Evolutionary conservation across 371 early-diverging fungal species (phyloP).

Genomic region (Lichtheimia corymbifera): DNA sequence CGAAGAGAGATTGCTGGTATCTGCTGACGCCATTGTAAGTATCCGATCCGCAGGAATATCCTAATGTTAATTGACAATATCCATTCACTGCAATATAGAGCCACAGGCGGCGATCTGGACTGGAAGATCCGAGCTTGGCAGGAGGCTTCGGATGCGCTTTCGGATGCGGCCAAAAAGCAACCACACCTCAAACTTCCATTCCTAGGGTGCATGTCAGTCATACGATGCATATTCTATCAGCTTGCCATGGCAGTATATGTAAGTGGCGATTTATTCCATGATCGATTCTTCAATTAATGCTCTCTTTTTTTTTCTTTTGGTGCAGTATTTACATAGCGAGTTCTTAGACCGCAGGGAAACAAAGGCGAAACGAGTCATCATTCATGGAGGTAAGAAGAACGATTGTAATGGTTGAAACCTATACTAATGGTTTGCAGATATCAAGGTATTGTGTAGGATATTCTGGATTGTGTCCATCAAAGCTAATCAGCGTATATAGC

Average conservation of each 20-base stretch:
- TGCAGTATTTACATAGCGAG: neutral
- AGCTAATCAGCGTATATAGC: neutral
- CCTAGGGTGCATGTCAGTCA: neutral
- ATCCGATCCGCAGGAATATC: too few relatives aligned
- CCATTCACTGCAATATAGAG: neutral
- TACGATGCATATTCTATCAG: conserved; percentile 5
- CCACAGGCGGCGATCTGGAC: neutral
- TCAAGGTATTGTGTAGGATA: conserved; percentile 5
- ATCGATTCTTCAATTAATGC: neutral
- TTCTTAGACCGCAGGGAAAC: neutral
- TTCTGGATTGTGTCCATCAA: neutral
- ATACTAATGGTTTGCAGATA: conserved; percentile 5
- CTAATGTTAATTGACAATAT: neutral
- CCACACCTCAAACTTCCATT: too few relatives aligned
- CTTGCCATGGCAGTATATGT: conserved; percentile 2
- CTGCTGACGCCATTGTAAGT: conserved; percentile 12
- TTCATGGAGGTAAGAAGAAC: conserved; percentile 4
- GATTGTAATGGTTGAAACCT: neutral
- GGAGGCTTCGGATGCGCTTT: too few relatives aligned
- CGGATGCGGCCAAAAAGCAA: too few relatives aligned
- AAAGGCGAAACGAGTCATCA: neutral
- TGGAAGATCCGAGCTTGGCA: neutral
- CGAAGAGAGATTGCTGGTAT: neutral
- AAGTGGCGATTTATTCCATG: neutral
- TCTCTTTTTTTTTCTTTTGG: too few relatives aligned